Evolutionary conservation across 768 basidiomycete genomes (phyloP).

Genomic region (Lactarius akahatsu): DNA sequence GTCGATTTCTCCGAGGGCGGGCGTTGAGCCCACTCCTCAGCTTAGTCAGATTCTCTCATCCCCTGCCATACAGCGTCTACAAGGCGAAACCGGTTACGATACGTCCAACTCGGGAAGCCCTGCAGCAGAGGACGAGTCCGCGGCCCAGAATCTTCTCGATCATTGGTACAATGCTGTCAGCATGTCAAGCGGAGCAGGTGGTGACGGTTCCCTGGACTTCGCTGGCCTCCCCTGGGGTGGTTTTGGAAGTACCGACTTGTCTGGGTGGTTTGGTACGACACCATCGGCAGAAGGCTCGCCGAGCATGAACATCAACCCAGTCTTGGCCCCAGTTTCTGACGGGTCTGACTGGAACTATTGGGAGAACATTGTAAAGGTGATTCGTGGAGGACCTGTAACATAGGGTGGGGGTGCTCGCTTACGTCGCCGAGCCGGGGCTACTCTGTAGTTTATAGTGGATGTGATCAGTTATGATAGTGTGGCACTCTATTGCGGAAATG

Average conservation of each 20-base stretch:
- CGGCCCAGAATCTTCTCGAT: conserved; percentile 76
- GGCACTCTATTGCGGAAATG: background rate
- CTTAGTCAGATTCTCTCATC: conserved; percentile 40
- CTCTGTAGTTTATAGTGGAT: background rate
- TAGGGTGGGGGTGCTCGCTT: background rate
- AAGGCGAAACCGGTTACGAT: conserved; percentile 53
- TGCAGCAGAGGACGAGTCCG: conserved; percentile 62
- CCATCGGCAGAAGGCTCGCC: conserved; percentile 5
- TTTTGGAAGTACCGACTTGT: conserved; percentile 28
- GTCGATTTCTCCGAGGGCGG: conserved; percentile 21
- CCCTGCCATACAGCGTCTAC: conserved; percentile 62
- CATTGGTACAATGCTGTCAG: conserved; percentile 85
- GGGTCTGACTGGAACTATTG: conserved; percentile 29
- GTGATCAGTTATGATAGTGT: background rate
- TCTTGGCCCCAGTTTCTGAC: conserved; percentile 18
- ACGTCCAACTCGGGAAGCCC: conserved; percentile 71
- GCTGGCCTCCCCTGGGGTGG: conserved; percentile 31
- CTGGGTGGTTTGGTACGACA: conserved; percentile 29
- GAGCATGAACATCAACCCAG: background rate
- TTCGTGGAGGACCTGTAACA: conserved; percentile 25
- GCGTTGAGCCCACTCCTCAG: conserved; percentile 37
- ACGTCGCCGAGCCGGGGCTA: background rate
- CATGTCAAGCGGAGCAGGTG: conserved; percentile 37
- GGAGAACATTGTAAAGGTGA: conserved; percentile 31
- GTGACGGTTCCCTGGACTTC: conserved; percentile 40